phyloP scores from a whole-genome alignment of 2,329 filamentous ascomycete species.

The Colletotrichum scovillei region DNA sequence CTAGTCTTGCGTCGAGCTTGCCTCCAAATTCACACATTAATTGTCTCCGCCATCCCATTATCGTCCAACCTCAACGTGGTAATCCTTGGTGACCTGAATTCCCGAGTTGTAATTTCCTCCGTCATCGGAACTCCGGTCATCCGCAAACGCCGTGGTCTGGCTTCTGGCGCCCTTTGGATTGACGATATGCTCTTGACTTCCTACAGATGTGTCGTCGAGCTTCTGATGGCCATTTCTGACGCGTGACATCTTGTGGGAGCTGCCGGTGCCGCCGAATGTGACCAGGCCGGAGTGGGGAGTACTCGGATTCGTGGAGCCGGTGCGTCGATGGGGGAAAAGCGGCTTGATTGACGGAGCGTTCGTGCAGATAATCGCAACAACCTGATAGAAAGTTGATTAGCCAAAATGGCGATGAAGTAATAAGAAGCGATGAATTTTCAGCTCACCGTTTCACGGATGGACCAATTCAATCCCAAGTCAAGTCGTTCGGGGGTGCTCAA shows the following conservation, averaged over 20 bases:
- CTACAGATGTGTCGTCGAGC: constrained; percentile 16
- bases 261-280: constrained; percentile 24
- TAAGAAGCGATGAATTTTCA: too few species aligned
- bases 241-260: constrained; percentile 11
- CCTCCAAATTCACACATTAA: neutral
- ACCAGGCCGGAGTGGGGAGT: constrained; percentile 18
- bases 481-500: constrained; percentile 26
- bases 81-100: constrained; percentile 28
- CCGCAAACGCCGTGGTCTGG: constrained; percentile 16
- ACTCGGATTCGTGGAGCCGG: constrained; percentile 11
- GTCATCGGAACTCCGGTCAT: constrained; percentile 23
- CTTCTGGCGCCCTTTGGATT: neutral
- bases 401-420: neutral
- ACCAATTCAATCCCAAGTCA: constrained; percentile 32
- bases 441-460: constrained; percentile 33
- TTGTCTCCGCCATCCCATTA: neutral
- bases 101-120: neutral
- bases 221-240: constrained; percentile 10
- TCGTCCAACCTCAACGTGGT: constrained; percentile 14
- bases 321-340: constrained; percentile 17
- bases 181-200: constrained; percentile 30
- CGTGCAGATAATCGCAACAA: constrained; percentile 27
- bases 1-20: too few species aligned
- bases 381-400: neutral
- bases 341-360: constrained; percentile 32